phyloP scores from a whole-genome alignment of 805 yeast species.

The Saccharomycopsis olivae region DNA sequence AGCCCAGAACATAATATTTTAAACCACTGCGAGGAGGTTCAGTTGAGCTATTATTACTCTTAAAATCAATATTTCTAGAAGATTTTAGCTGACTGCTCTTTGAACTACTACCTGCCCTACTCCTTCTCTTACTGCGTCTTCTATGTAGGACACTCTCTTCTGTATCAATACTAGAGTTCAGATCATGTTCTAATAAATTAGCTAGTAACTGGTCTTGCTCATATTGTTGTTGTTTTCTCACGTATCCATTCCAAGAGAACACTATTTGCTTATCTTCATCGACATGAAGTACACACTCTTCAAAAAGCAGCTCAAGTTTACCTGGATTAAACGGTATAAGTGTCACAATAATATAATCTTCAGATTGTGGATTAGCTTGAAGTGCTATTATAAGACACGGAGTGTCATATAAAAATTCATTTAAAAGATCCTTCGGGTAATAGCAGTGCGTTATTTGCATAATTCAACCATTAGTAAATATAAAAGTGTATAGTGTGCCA shows the following conservation, averaged over 20 bases:
- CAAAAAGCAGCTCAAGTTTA: constrained; percentile 6
- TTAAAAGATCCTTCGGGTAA: constrained; percentile 17
- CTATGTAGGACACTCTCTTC: too few relatives aligned
- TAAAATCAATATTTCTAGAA: background rate
- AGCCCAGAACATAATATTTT: constrained; percentile 12
- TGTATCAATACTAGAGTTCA: too few relatives aligned
- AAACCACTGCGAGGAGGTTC: background rate
- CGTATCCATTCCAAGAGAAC: background rate
- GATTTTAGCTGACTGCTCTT: background rate
- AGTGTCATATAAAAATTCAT: constrained; percentile 10
- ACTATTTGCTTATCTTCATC: background rate
- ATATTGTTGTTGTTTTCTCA: background rate
- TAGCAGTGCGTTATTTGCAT: constrained; percentile 15
- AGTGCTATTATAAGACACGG: constrained; percentile 16
- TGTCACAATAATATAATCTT: constrained; percentile 15
- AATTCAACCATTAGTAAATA: too few relatives aligned
- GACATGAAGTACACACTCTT: background rate
- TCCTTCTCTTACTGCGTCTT: background rate
- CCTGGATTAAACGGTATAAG: constrained; percentile 16
- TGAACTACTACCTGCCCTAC: background rate
- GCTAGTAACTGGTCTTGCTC: background rate
- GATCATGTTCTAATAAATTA: too few relatives aligned
- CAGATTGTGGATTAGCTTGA: constrained; percentile 3
- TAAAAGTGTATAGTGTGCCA: too few relatives aligned
- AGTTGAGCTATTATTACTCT: background rate